Conservation (phyloP, 768 basidiomycete genomes). For the Suillus discolor region DNA sequence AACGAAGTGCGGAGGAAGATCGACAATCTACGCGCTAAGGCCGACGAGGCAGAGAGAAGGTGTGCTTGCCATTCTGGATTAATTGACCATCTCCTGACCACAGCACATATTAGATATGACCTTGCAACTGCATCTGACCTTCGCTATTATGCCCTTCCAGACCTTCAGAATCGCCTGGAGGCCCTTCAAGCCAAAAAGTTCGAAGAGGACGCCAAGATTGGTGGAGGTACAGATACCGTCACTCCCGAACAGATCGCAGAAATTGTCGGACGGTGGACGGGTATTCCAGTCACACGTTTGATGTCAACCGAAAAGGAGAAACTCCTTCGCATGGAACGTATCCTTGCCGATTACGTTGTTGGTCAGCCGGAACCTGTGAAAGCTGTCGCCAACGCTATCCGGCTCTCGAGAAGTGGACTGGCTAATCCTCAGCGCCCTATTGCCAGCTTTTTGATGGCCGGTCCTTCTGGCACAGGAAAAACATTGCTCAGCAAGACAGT, state of each 20-base stretch:
- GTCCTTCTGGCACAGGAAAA: conserved; percentile 92
- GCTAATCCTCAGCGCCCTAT: conserved; percentile 85
- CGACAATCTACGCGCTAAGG: conserved; percentile 89
- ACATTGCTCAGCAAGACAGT: conserved; percentile 90
- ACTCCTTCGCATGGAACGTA: conserved; percentile 82
- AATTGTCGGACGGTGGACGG: conserved; percentile 92
- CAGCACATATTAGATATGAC: conserved; percentile 53
- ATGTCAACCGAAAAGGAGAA: conserved; percentile 93
- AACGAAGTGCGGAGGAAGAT: conserved; percentile 76
- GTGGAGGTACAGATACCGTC: conserved; percentile 66
- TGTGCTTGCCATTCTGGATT: conserved; percentile 35
- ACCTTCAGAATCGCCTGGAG: conserved; percentile 74
- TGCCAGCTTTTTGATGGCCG: conserved; percentile 90
- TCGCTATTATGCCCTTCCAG: conserved; percentile 90
- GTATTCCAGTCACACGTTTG: conserved; percentile 85
- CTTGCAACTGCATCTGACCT: conserved; percentile 83
- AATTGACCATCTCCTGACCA: conserved; percentile 17
- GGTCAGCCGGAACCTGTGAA: conserved; percentile 92
- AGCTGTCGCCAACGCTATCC: conserved; percentile 91
- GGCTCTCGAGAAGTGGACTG: conserved; percentile 93
- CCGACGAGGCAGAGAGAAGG: conserved; percentile 90
- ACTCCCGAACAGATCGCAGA: conserved; percentile 91
- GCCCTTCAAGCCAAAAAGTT: conserved; percentile 72
- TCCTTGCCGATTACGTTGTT: conserved; percentile 74
- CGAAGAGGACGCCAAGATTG: conserved; percentile 59